Base-by-base conservation (phyloP, 495 filamentous ascomycete species). In the Aspergillus baeticus region DNA sequence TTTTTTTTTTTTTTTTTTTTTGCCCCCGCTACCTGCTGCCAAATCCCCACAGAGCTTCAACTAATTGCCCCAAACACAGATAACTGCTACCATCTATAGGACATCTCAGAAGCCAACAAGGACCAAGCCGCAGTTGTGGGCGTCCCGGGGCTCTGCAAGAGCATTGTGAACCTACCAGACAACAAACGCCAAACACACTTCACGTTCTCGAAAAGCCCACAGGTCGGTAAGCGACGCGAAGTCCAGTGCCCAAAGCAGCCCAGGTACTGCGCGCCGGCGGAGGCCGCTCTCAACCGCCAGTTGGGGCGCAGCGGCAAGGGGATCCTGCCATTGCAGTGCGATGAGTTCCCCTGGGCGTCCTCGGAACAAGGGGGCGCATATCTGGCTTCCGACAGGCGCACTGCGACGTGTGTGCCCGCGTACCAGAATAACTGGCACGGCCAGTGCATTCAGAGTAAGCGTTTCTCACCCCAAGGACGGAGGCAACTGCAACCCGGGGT, bases 311-410 rank as follows among this genome's bases (percentile, higher is more conserved):
- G 15, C 11, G n/a, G 39, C 10, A 21, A 23, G 6, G 18, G 15
- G 11, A 52, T 38, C 3, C 39, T 52, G 10, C 6, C 13, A 46
- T 36, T 58, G 11, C 46, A 58, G 14, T 58, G 46, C 20, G 46
- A 58, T 22, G 55, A 58, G 31, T 58, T 58, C 15, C 55, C 55
- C 10, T 58, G 55, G 46, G 18, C n/a, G 34, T 58, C 55, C 3
- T 51, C 55, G 10, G 55, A 58, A 36, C 55, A 58, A 31, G 55
- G 55, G 8, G 55, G 55, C 3, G 10, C 26, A 2, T 58, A 46
- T 22, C 35, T 37, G 10, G 35, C 5, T 37, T 11, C 35, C 5
- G 48, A 45, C 21, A 6, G 15, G 3, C 55, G 47, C 10, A 58
- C 26, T 35, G 15, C n/a, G 37, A 58, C 55, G 7, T 58, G 55